Evolutionary conservation across 345 rosid species (phyloP), one percentile per base, ranked within the genome.

Genomic region (Populus ilicifolia): DNA sequence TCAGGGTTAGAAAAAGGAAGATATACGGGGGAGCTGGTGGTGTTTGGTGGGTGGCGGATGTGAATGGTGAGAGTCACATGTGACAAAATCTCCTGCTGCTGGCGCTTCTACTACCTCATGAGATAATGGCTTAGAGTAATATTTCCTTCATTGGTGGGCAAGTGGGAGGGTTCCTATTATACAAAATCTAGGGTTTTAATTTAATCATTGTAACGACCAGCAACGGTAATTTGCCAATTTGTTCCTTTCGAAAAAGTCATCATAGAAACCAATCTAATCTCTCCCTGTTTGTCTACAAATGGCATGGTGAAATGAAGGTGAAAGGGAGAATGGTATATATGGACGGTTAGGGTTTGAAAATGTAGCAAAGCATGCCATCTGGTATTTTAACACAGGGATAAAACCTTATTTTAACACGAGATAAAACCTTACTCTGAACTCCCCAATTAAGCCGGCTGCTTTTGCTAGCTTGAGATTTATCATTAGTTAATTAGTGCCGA

Each of bases 31-130:
- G 14, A 56, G 63, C 63, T 56, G 0, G 27, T 56, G 41, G 73
- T 35, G 44, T 41, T 41, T 36, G 33, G 4, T 69, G 18, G 72
- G 75, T 44, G 75, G 14, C 70, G 74, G 71, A 80, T 50, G 78
- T 73, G 72, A 75, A 67, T 23, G 41, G 38, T 76, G 82, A 67
- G 77, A 74, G 77, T 74, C 71, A 69, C 35, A 71, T 14, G 14
- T 48, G n/a, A 27, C 36, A 23, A 72, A 78, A 84, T 84, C 91
- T 80, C 77, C 79, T 9, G 63, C 27, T 56, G 63, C 9, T 21
- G 84, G 73, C 82, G 83, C 87, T 78, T 79, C 86, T 71, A 36
- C 69, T 82, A 30, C 73, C 83, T 90, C 94, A 87, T 87, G 85
- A 85, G 88, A 71, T 68, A 79, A 74, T 18, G 70, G 30, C 54